phyloP scores from a whole-genome alignment of 192 early-diverging fungal species.

The Backusella circina region DNA sequence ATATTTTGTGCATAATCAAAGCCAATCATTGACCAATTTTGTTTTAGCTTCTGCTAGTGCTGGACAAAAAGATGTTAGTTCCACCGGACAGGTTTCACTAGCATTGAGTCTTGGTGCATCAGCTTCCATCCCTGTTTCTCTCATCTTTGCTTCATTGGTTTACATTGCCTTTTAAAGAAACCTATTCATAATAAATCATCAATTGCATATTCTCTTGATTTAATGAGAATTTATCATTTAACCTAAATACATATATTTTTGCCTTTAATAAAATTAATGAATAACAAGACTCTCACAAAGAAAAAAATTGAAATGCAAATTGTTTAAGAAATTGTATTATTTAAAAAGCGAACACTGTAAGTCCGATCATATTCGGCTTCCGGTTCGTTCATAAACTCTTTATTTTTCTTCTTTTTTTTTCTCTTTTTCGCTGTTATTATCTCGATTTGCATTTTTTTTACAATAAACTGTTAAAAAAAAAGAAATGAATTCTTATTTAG shows the following conservation, averaged over 20 bases:
- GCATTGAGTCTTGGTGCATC: background rate
- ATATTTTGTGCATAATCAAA: background rate
- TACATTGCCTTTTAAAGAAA: background rate
- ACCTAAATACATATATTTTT: background rate
- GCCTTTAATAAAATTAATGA: background rate
- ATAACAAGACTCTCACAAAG: background rate
- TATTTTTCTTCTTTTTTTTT: background rate
- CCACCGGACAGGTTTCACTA: conserved; percentile 4
- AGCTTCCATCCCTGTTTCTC: background rate
- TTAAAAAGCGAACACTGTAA: background rate
- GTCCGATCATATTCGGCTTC: background rate
- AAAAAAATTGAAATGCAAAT: background rate
- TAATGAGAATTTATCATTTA: background rate
- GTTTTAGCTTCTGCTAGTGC: background rate
- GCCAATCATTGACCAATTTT: background rate
- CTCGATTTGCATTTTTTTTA: background rate
- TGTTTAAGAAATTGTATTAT: background rate
- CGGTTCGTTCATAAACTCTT: background rate
- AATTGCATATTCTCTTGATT: background rate
- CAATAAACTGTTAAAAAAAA: background rate
- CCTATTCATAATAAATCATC: background rate
- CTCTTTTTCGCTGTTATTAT: conserved; percentile 3
- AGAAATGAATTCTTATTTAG: conserved; percentile 19
- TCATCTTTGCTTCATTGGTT: background rate
- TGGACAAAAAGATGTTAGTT: background rate